Base-by-base conservation (phyloP, 2,329 filamentous ascomycete species). In the Whalleya microplaca region DNA sequence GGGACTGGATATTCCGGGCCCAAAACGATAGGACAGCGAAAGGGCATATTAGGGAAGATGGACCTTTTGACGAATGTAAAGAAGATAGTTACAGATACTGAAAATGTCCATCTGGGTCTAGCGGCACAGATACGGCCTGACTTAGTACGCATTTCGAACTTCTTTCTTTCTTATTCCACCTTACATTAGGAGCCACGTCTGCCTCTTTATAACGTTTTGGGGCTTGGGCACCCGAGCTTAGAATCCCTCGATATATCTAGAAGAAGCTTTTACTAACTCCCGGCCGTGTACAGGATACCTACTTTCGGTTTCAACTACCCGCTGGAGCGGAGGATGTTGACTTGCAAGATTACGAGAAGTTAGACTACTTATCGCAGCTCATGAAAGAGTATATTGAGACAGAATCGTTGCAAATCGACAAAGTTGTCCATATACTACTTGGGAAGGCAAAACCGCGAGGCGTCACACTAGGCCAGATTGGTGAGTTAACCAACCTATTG, bases 251-350 rank as follows among this genome's bases (percentile, higher is more conserved):
- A 29, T 5, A 29, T 29, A 29, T 29, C 27, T 6, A 29, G 27
- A 29, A 29, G 12, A 12, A 12, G 27, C 27, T 29, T 29, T 29
- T 37, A 3, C 32, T 37, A 16, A 37, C n/a, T 27, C 4, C 23
- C 23, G 23, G 32, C 7, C 10, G 32, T 16, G 32, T 14, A 16
- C 37, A 59, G 0, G 54, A 64, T 1, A 51, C 67, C 0, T 73
- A 72, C 48, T 72, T 67, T 29, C 69, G 71, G 1, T 66, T 73
- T 44, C 68, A 68, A 12, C 58, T 73, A 1, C 65, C 66, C 1
- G 41, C 53, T 1, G 53, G 53, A 2, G 67, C 66, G 4, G 56
- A 63, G n/a, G 37, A 56, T 3, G 63, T 73, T 23, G 32, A 37
- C 1, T 48, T 72, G 14, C 45, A 60, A 2, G 48, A 71, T 6